Percentiles rank a stretch among this genome's conserved stretches.
These are phyloP conservation scores for Linnemannia hyalina DNA, from an alignment of 192 early-diverging fungal species.

Conservation along the genomic window DNA sequence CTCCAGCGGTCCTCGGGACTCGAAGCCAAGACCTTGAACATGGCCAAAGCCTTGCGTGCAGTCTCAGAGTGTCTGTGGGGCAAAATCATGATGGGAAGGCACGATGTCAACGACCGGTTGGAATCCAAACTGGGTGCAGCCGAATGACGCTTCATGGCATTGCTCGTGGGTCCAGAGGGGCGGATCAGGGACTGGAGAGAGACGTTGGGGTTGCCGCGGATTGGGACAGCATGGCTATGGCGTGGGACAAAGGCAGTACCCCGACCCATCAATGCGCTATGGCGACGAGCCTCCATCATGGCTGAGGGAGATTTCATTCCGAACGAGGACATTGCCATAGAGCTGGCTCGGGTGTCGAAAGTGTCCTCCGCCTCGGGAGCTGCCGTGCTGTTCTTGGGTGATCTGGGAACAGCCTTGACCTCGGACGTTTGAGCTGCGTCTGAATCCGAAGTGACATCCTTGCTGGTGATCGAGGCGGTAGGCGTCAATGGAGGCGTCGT, in stretches of 20 bases:
- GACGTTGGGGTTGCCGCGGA: conserved; percentile 50
- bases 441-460: conserved; percentile 43
- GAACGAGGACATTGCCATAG: conserved; percentile 34
- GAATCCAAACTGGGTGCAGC: conserved; percentile 43
- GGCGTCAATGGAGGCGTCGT: conserved; percentile 48
- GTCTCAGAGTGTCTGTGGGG: conserved; percentile 56
- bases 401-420: conserved; percentile 24
- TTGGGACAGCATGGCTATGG: conserved; percentile 39
- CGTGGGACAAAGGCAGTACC: conserved; percentile 33
- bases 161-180: conserved; percentile 30
- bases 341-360: conserved; percentile 10
- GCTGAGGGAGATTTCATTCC: conserved; percentile 47
- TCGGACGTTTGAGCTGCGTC: conserved; percentile 19
- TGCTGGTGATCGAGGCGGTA: conserved; percentile 35
- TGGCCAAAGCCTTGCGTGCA: conserved; percentile 54
- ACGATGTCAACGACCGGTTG: conserved; percentile 27
- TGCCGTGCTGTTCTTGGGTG: conserved; percentile 3
- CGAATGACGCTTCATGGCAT: conserved; percentile 41
- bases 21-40: conserved; percentile 61
- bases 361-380: not conserved
- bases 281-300: conserved; percentile 52
- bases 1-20: conserved; percentile 61
- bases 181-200: conserved; percentile 39
- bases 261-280: conserved; percentile 26
- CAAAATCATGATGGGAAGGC: conserved; percentile 30